Conservation (phyloP, 768 basidiomycete species). For the Flagelloscypha sp. region DNA sequence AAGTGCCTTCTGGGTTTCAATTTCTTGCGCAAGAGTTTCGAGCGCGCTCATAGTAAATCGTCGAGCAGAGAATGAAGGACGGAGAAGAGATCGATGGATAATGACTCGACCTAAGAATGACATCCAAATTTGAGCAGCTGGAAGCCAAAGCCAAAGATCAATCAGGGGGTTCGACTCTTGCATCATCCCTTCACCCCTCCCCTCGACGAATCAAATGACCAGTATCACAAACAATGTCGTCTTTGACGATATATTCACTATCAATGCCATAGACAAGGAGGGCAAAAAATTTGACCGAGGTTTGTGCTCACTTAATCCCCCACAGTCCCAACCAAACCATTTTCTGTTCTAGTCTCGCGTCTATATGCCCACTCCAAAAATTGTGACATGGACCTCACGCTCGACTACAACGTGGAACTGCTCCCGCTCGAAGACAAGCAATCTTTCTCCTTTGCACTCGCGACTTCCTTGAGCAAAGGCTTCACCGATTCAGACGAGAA, state of each 20-base stretch:
- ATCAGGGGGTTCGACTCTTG: too few species aligned
- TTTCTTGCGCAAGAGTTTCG: slow-evolving; percentile 43
- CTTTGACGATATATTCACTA: slow-evolving; percentile 90
- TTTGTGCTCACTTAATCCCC: slow-evolving; percentile 32
- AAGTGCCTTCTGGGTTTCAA: slow-evolving; percentile 45
- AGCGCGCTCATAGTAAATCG: slow-evolving; percentile 29
- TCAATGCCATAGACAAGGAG: slow-evolving; percentile 78
- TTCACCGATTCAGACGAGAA: slow-evolving; percentile 45
- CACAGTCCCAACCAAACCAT: slow-evolving; percentile 1
- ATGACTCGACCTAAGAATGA: too few species aligned
- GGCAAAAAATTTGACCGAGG: slow-evolving; percentile 99
- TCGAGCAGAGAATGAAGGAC: slow-evolving; percentile 10
- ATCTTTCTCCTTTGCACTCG: slow-evolving; percentile 78
- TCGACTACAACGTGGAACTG: slow-evolving; percentile 92
- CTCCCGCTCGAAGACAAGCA: slow-evolving; percentile 65
- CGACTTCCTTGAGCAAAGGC: slow-evolving; percentile 72
- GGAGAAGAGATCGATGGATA: slow-evolving; percentile 27
- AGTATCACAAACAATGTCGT: slow-evolving; percentile 64
- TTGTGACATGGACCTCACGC: slow-evolving; percentile 84
- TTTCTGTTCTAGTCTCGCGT: slow-evolving; percentile 65
- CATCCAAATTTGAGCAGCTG: too few species aligned
- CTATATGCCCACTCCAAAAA: slow-evolving; percentile 85
- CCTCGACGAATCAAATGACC: too few species aligned
- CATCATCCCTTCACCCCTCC: too few species aligned
- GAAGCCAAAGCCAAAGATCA: too few species aligned